phyloP scores from a whole-genome alignment of 768 basidiomycete genomes.

The Ramaria sp. region DNA sequence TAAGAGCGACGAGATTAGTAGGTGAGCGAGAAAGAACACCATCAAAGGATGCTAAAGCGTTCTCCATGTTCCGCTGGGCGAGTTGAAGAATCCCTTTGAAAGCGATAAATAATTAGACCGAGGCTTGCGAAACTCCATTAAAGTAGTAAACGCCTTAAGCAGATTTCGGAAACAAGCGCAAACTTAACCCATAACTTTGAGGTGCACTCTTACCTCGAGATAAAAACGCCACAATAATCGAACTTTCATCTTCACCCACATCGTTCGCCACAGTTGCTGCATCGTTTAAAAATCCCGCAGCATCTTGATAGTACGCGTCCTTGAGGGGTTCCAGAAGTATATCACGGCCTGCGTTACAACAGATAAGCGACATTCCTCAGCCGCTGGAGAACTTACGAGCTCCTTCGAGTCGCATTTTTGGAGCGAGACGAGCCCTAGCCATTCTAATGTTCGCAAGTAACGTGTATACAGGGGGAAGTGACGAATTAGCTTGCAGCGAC shows the following conservation, averaged over 20 bases:
- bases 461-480: conserved; percentile 61
- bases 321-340: conserved; percentile 50
- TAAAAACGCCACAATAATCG: conserved; percentile 39
- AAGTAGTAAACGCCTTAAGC: neutral
- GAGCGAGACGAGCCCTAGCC: conserved; percentile 69
- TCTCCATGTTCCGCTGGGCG: conserved; percentile 68
- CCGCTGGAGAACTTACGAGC: conserved; percentile 45
- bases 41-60: conserved; percentile 75
- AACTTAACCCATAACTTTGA: too few species aligned
- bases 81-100: conserved; percentile 68
- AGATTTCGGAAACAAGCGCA: too few species aligned
- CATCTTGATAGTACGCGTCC: conserved; percentile 58
- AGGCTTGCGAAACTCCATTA: neutral
- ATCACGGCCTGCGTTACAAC: conserved; percentile 37
- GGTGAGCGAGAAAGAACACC: conserved; percentile 67
- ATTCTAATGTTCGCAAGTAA: conserved; percentile 82
- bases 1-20: conserved; percentile 76
- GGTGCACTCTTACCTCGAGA: conserved; percentile 42
- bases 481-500: conserved; percentile 11
- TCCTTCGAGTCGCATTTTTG: conserved; percentile 61
- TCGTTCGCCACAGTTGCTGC: conserved; percentile 42
- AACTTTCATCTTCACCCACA: conserved; percentile 46
- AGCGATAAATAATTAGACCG: neutral
- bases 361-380: neutral
- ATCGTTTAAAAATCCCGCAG: conserved; percentile 56